A percentile compares a stretch with the other conserved stretches of the same genome.
Evolutionary conservation across 2,329 filamentous ascomycete genomes (phyloP).

Genomic region (Fusarium guadeloupense): DNA sequence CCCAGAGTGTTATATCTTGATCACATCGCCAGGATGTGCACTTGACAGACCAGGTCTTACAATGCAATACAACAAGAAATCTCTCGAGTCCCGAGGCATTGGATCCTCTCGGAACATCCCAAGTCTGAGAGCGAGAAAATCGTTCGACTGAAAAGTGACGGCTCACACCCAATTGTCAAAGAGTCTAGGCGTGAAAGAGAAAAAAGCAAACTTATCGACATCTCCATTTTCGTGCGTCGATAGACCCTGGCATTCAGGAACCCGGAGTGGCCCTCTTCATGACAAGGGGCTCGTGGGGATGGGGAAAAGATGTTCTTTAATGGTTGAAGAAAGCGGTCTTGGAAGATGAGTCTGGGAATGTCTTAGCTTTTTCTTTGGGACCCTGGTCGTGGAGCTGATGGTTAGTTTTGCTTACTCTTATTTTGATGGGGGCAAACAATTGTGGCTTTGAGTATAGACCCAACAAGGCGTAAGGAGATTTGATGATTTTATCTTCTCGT

Average conservation of each 20-base stretch:
- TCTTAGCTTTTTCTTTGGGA: neutral
- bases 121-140: constrained; percentile 26
- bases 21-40: constrained; percentile 4
- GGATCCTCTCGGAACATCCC: constrained; percentile 4
- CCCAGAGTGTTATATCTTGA: constrained; percentile 29
- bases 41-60: constrained; percentile 17
- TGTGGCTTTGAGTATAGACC: neutral
- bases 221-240: constrained; percentile 27
- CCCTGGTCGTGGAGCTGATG: constrained; percentile 18
- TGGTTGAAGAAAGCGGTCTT: neutral
- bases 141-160: constrained; percentile 40
- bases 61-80: constrained; percentile 8
- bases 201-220: constrained; percentile 21
- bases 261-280: constrained; percentile 9
- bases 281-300: constrained; percentile 17
- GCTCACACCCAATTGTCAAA: constrained; percentile 16
- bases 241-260: constrained; percentile 20
- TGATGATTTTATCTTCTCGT: too few species aligned
- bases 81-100: constrained; percentile 7
- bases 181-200: neutral
- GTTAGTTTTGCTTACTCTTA: constrained; percentile 2
- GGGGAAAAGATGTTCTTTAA: constrained; percentile 1
- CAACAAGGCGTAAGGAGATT: neutral
- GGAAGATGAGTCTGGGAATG: neutral
- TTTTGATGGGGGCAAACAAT: neutral